Evolutionary conservation across 805 yeast genomes (phyloP), one percentile per base, ranked within the genome.

Genomic region (Pichia eremophila): DNA sequence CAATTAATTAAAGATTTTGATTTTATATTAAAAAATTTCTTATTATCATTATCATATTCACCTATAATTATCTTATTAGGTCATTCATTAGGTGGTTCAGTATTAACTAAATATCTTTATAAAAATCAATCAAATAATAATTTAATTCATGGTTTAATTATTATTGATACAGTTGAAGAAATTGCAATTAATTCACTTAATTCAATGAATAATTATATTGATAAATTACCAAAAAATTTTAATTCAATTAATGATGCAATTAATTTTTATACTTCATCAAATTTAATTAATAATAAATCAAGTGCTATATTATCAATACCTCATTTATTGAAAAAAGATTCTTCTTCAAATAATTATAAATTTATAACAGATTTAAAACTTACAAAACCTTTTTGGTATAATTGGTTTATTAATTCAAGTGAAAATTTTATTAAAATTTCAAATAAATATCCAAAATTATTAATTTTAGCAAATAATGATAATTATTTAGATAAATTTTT

Each of bases 81-180:
- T 0, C 99, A 91, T 63, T 87, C 96, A 1, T 69, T 95, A 32
- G 99, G 99, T 6, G 99, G 97, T 0, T 75, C 96, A 0, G 79
- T 93, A 4, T 68, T 88, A 32, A 75, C 95, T 0, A 72, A 73
- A 39, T 74, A 77, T 1, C 61, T 78, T 6, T 44, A 60, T 11
- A 52, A 57, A 45, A 44, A 50, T 18, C 4, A 35, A 52, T 22
- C 25, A 22, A 9, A 2, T 9, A 25, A 39, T n/a, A 65, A 3
- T 48, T 57, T 6, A 39, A 32, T 45, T 5, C 53, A 57, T 18
- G 99, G 98, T 0, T 64, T 93, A 3, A 75, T 78, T 0, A 79
- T 90, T 71, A 66, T 93, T 17, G 99, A 93, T 63, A 93, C 93
- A 3, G 96, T 93, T 1, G 99, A 93, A 60, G 98, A 90, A 50